Evolutionary conservation across 2,329 filamentous ascomycete species (phyloP), one percentile per base, ranked within the genome.

Genomic region (Alternaria atra): DNA sequence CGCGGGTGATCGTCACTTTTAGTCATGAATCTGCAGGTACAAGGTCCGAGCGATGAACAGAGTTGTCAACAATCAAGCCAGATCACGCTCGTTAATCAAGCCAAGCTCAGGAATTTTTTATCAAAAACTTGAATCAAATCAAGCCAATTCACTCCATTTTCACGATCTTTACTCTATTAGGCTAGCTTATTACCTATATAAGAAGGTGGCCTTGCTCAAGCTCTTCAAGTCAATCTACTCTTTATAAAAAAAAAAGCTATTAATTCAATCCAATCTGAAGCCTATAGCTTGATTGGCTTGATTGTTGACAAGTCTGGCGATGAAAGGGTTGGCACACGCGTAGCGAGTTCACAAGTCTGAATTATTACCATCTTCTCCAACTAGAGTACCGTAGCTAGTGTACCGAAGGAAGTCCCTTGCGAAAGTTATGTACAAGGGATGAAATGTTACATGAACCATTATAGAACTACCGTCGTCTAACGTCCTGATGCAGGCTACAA

Each of bases 11-110:
- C 53, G 54, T 53, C 47, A 53, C 32, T 30, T 48, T 61, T 58
- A 53, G 58, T 61, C 54, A 61, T 47, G 35, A 30, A 30, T 35
- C 34, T 61, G 58, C 58, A 61, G 54, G 53, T 43, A 50, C 54
- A 25, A 42, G 57, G 52, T 51, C 46, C 44, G 47, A 54, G 52
- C 53, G 52, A 52, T 53, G 51, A 53, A 44, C 20, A 20, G 20
- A 20, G 20, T 20, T 29, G 27, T 29, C 27, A 29, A 29, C 27
- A 29, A 29, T 29, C 3, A 29, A 29, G 27, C 3, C 27, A 29
- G 27, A 29, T 29, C 8, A 29, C 4, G 27, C 27, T 29, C 27
- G 5, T 6, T 1, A 29, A 29, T 29, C 8, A 8, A 29, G 27
- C 15, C 39, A 42, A 42, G 15, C 39, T 29, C 8, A 29, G 5